These are phyloP conservation scores for Calamus simplicifolius DNA, from an alignment of 176 grass and related monocot genomes.

Conservation along the genomic window DNA sequence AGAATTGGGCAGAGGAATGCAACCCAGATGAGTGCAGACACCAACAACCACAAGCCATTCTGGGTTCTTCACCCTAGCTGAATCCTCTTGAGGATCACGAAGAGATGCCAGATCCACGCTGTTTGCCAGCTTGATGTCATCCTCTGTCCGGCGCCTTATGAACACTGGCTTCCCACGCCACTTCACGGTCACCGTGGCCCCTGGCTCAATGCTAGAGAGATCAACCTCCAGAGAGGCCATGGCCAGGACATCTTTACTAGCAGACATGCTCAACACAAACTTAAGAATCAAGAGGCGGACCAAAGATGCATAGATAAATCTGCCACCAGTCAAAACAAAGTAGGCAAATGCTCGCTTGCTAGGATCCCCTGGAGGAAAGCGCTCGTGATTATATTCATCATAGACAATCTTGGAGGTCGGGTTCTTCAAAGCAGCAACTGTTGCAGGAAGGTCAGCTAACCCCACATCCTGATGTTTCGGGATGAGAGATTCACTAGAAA, in stretches of 20 bases:
- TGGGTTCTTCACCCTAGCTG: slow-evolving; percentile 67
- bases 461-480: slow-evolving; percentile 37
- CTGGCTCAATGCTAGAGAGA: slow-evolving; percentile 74
- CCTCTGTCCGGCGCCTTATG: slow-evolving; percentile 79
- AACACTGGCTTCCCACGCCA: slow-evolving; percentile 94
- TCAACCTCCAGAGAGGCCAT: slow-evolving; percentile 77
- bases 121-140: slow-evolving; percentile 80
- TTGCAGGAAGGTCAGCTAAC: slow-evolving; percentile 51
- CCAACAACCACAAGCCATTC: slow-evolving; percentile 86
- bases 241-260: slow-evolving; percentile 82
- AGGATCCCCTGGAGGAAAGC: slow-evolving; percentile 66
- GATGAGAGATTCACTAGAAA: slow-evolving; percentile 63
- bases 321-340: slow-evolving; percentile 83
- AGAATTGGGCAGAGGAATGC: slow-evolving; percentile 81
- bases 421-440: slow-evolving; percentile 58
- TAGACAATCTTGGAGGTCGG: slow-evolving; percentile 69
- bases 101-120: slow-evolving; percentile 55
- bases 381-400: slow-evolving; percentile 64
- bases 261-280: slow-evolving; percentile 91
- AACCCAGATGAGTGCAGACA: slow-evolving; percentile 82
- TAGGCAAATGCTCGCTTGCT: slow-evolving; percentile 87
- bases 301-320: slow-evolving; percentile 79
- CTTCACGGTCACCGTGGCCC: slow-evolving; percentile 80
- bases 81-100: slow-evolving; percentile 65
- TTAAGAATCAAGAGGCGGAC: slow-evolving; percentile 70